Evolutionary conservation across 208 protist genomes (phyloP).

Genomic region (Naegleria fowleri): DNA sequence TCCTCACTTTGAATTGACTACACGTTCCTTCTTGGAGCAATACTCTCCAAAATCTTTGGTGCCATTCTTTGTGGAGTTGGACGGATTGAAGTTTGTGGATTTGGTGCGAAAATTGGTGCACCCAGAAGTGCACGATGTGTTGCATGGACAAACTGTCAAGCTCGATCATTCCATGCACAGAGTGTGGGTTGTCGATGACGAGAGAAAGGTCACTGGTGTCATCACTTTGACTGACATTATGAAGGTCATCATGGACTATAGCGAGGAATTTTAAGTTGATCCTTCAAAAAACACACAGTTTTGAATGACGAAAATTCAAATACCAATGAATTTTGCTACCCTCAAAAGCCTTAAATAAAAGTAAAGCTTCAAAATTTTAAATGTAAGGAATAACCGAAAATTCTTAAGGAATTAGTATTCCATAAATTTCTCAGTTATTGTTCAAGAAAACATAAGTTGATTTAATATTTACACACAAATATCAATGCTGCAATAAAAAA

Average conservation of each 20-base stretch:
- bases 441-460: too few species aligned
- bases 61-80: neutral
- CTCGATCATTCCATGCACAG: constrained; percentile 7
- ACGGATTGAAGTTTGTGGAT: neutral
- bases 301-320: too few species aligned
- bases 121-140: neutral
- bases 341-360: too few species aligned
- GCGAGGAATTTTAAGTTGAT: neutral
- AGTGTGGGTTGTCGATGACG: neutral
- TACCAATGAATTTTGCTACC: too few species aligned
- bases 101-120: neutral
- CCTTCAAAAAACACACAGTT: too few species aligned
- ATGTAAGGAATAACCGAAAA: too few species aligned
- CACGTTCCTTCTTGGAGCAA: neutral
- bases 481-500: too few species aligned
- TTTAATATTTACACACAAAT: too few species aligned
- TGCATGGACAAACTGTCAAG: neutral
- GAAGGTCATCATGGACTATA: neutral
- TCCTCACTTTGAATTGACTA: neutral
- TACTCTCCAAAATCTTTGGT: neutral
- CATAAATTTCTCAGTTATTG: too few species aligned
- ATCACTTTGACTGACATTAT: constrained; percentile 5
- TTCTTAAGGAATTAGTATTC: too few species aligned
- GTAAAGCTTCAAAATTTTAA: too few species aligned
- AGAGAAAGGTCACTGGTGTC: neutral